A percentile compares a stretch with the other conserved stretches of the same genome.
Evolutionary conservation across 2,329 filamentous ascomycete species (phyloP).

Genomic region (Colletotrichum echinochloae): DNA sequence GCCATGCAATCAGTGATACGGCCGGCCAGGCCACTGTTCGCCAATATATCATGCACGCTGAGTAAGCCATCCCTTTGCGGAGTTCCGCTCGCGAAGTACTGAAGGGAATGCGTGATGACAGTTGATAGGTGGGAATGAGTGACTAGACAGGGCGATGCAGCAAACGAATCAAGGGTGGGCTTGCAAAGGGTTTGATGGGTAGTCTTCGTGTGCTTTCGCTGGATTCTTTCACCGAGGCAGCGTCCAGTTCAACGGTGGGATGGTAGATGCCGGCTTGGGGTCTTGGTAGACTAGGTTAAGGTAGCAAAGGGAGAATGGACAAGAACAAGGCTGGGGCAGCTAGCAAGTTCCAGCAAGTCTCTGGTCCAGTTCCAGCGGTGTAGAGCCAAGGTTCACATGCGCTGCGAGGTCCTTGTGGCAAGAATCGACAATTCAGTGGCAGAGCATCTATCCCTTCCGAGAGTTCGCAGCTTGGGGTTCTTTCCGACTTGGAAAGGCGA

Average conservation of each 20-base stretch:
- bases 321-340: too few relatives aligned
- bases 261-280: background rate
- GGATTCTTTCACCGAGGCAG: too few relatives aligned
- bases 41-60: background rate
- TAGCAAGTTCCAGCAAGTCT: background rate
- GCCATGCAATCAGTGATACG: background rate
- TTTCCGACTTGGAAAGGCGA: too few relatives aligned
- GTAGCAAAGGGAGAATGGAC: background rate
- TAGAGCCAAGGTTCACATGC: background rate
- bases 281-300: too few relatives aligned
- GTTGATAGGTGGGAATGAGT: background rate
- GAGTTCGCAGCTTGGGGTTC: too few relatives aligned
- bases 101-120: background rate
- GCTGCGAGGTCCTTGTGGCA: too few relatives aligned
- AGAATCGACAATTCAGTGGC: background rate
- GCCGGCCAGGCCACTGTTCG: background rate
- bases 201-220: background rate
- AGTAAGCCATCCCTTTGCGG: conserved; percentile 26
- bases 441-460: background rate
- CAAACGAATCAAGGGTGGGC: too few relatives aligned
- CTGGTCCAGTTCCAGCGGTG: background rate
- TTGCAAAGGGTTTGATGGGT: background rate
- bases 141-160: too few relatives aligned
- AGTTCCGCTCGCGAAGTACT: conserved; percentile 6
- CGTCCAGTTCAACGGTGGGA: too few relatives aligned